phyloP scores from a whole-genome alignment of 2,329 filamentous ascomycete genomes.

The Sarocladiaceae sp. region DNA sequence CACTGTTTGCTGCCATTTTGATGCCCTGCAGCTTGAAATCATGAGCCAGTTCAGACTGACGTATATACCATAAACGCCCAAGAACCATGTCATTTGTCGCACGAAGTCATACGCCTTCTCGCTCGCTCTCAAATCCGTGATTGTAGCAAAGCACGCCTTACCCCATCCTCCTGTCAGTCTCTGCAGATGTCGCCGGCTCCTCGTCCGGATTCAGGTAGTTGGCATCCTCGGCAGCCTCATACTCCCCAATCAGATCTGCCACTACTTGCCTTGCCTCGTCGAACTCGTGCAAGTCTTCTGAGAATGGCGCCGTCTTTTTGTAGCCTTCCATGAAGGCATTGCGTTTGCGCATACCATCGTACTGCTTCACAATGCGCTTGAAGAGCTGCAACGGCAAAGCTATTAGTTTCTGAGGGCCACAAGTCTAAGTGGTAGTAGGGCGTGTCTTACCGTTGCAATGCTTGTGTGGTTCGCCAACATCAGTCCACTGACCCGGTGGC shows the following conservation, averaged over 20 bases:
- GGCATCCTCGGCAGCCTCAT: constrained; percentile 88
- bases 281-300: constrained; percentile 88
- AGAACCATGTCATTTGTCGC: background rate
- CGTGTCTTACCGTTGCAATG: constrained; percentile 70
- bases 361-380: constrained; percentile 87
- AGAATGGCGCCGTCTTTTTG: constrained; percentile 91
- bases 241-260: constrained; percentile 85
- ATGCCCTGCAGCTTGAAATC: background rate
- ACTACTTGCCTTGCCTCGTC: constrained; percentile 93
- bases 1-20: background rate
- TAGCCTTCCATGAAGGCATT: constrained; percentile 97
- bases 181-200: constrained; percentile 47
- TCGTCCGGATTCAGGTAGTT: constrained; percentile 79
- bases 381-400: constrained; percentile 57
- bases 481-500: constrained; percentile 88
- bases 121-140: background rate
- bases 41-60: background rate
- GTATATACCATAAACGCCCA: background rate
- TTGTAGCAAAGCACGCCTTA: constrained; percentile 18
- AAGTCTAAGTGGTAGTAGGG: background rate
- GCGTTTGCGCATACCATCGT: constrained; percentile 89
- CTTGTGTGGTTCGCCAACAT: constrained; percentile 99
- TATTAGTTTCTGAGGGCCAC: background rate
- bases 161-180: constrained; percentile 46
- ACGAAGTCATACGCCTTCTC: background rate